These are phyloP conservation scores for Proliferodiscus dingleyae DNA, from an alignment of 2,329 filamentous ascomycete genomes.

Conservation along the genomic window DNA sequence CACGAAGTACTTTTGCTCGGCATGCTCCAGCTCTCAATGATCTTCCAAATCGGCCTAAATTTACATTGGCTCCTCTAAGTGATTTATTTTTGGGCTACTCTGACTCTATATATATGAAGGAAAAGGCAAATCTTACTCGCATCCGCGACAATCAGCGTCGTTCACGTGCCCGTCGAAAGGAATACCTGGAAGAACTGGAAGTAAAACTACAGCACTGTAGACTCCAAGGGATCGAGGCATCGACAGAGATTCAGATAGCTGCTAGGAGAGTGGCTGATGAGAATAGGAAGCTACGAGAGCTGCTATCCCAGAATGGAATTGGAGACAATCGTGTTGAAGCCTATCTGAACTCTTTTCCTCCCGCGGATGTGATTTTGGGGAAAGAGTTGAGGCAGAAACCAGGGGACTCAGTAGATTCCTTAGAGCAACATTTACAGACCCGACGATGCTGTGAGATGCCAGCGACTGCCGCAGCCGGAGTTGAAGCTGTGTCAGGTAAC, in stretches of 20 bases:
- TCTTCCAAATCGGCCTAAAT: too few relatives aligned
- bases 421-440: constrained; percentile 26
- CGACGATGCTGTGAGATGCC: constrained; percentile 19
- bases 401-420: constrained; percentile 20
- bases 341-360: constrained; percentile 18
- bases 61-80: too few relatives aligned
- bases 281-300: constrained; percentile 57
- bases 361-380: constrained; percentile 6
- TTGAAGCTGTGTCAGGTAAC: too few relatives aligned
- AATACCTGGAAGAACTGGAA: constrained; percentile 68
- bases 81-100: too few relatives aligned
- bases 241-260: constrained; percentile 66
- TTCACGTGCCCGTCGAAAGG: constrained; percentile 68
- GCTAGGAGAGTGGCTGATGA: constrained; percentile 65
- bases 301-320: constrained; percentile 55
- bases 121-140: constrained; percentile 43
- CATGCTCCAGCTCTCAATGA: not conserved
- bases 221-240: constrained; percentile 60
- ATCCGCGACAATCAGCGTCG: constrained; percentile 74
- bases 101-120: too few relatives aligned
- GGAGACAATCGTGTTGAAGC: constrained; percentile 47
- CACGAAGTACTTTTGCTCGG: too few relatives aligned
- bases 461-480: constrained; percentile 3
- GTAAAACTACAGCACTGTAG: constrained; percentile 58
- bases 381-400: constrained; percentile 8